These are phyloP conservation scores for Canavalia gladiata DNA, from an alignment of 306 rosid genomes.

Conservation along the genomic window DNA sequence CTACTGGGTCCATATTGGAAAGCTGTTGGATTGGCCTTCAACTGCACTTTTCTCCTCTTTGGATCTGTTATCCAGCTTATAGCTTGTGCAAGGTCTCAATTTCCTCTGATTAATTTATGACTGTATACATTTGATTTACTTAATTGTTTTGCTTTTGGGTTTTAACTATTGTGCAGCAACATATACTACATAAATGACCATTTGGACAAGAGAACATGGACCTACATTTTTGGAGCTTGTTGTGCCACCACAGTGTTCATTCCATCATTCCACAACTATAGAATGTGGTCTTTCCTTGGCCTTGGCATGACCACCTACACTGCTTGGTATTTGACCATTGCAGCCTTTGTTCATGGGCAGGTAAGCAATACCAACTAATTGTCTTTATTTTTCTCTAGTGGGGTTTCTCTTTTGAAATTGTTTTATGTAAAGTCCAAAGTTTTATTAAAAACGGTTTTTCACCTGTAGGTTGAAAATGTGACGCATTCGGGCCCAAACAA, in stretches of 20 bases:
- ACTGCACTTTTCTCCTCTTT: constrained; percentile 88
- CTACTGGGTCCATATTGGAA: constrained; percentile 89
- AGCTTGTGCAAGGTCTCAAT: constrained; percentile 85
- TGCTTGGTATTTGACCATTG: constrained; percentile 92
- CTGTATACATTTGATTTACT: not conserved
- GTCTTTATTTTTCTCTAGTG: not conserved
- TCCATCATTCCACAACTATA: constrained; percentile 90
- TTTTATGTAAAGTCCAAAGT: not conserved
- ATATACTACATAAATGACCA: constrained; percentile 84
- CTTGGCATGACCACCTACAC: constrained; percentile 96
- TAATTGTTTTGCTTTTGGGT: not conserved
- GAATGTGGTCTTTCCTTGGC: constrained; percentile 93
- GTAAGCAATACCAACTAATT: constrained; percentile 44
- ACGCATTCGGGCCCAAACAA: constrained; percentile 50
- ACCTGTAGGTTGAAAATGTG: constrained; percentile 50
- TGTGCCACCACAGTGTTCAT: constrained; percentile 94
- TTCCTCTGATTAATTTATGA: not conserved
- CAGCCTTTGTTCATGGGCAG: constrained; percentile 78
- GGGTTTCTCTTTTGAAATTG: constrained; percentile 7
- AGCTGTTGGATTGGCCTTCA: constrained; percentile 84
- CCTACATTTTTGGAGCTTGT: constrained; percentile 89
- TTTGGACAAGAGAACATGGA: constrained; percentile 92
- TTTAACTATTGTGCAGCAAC: constrained; percentile 56
- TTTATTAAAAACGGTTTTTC: not conserved
- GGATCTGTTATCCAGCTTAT: constrained; percentile 94